A percentile compares a stretch with the other conserved stretches of the same genome.
phyloP scores from a whole-genome alignment of 208 protist species.

The Acanthamoeba lenticulata region DNA sequence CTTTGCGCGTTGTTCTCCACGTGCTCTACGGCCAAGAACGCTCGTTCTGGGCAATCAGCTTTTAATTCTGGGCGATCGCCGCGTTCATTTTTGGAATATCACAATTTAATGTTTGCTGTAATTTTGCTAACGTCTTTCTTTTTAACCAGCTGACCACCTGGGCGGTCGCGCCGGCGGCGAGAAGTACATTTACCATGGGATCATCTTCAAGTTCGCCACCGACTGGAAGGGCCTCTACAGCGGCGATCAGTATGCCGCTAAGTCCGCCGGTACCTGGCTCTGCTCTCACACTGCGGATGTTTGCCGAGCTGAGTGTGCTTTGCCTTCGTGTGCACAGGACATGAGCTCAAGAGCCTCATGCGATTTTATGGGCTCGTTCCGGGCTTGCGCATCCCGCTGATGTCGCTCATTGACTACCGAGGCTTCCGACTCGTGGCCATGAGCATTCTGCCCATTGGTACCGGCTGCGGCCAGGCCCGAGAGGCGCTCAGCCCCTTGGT shows the following conservation, averaged over 20 bases:
- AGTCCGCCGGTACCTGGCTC: not conserved
- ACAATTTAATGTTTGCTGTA: not conserved
- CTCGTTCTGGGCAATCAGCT: no score
- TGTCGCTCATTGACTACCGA: slow-evolving; percentile 68
- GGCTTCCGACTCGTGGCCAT: slow-evolving; percentile 67
- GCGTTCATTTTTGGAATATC: no score
- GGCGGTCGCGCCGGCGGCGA: slow-evolving; percentile 66
- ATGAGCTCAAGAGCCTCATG: slow-evolving; percentile 63
- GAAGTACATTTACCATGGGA: slow-evolving; percentile 65
- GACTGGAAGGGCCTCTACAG: slow-evolving; percentile 56
- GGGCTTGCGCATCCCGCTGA: slow-evolving; percentile 53
- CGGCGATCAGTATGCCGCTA: slow-evolving; percentile 55
- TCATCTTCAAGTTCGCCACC: slow-evolving; percentile 71
- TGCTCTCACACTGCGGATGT: not conserved
- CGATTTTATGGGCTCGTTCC: slow-evolving; percentile 20
- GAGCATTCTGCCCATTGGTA: slow-evolving; percentile 67
- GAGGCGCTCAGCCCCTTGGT: no score
- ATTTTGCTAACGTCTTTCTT: not conserved
- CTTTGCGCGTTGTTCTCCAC: not conserved
- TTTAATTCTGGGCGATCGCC: no score
- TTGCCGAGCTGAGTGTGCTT: not conserved
- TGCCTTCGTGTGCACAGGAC: not conserved
- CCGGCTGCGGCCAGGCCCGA: no score
- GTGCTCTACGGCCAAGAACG: not conserved
- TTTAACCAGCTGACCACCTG: not conserved